Evolutionary conservation across 2,329 filamentous ascomycete genomes (phyloP).

Genomic region (Ceratocystiopsis minuta): DNA sequence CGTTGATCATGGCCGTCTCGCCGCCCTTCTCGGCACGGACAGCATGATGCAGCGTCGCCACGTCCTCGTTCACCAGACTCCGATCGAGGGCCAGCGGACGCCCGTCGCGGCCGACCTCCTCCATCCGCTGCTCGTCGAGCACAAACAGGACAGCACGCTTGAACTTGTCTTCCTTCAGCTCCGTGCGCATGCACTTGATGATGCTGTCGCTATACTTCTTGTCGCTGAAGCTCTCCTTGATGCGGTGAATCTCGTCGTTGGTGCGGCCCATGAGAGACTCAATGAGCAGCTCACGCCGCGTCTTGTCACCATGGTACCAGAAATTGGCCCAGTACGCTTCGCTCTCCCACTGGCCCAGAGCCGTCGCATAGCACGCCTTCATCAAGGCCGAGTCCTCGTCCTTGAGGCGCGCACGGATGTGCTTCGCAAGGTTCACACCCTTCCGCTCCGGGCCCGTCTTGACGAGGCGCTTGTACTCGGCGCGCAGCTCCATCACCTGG

Average conservation of each 20-base stretch:
- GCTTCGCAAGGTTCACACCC: conserved; percentile 71
- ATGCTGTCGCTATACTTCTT: conserved; percentile 79
- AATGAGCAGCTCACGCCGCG: conserved; percentile 73
- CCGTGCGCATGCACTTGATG: conserved; percentile 71
- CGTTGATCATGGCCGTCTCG: conserved; percentile 71
- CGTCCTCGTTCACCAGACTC: conserved; percentile 49
- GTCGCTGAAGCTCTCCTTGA: conserved; percentile 78
- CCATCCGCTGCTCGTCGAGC: conserved; percentile 67
- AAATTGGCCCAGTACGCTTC: conserved; percentile 98
- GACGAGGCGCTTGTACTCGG: conserved; percentile 78
- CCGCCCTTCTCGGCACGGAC: conserved; percentile 63
- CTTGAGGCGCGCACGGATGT: conserved; percentile 61
- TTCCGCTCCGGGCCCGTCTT: conserved; percentile 57
- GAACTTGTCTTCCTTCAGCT: conserved; percentile 93
- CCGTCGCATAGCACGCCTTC: conserved; percentile 81
- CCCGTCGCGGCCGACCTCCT: conserved; percentile 54
- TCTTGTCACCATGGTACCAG: conserved; percentile 83
- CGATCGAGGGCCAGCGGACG: conserved; percentile 37
- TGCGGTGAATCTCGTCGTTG: conserved; percentile 70
- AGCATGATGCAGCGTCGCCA: conserved; percentile 47
- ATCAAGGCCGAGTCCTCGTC: conserved; percentile 59
- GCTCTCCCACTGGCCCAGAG: conserved; percentile 76
- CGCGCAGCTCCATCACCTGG: conserved; percentile 70
- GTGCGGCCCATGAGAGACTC: conserved; percentile 80
- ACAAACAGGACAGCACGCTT: conserved; percentile 71